A percentile compares a stretch with the other conserved stretches of the same genome.
Evolutionary conservation across 179 eudicot genomes (phyloP).

Genomic region (Silene vulgaris): DNA sequence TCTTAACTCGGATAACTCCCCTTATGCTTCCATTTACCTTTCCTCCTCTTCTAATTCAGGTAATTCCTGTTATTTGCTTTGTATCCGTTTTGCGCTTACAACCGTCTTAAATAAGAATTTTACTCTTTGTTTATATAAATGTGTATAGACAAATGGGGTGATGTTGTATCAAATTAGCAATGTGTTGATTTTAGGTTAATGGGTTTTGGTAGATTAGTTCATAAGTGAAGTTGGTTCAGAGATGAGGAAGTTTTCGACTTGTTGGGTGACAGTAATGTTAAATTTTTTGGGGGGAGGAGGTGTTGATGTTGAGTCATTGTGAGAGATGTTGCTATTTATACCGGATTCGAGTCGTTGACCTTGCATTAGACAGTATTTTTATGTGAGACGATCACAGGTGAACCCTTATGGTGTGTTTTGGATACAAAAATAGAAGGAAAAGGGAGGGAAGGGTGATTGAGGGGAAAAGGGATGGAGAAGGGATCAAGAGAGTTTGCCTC

Average conservation of each 20-base stretch:
- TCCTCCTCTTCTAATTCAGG: conserved; percentile 25
- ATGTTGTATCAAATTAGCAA: too few relatives aligned
- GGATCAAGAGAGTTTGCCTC: too few relatives aligned
- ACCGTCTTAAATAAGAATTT: background rate
- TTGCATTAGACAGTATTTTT: background rate
- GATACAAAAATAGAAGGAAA: background rate
- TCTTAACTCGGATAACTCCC: conserved; percentile 39
- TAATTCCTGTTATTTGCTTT: conserved; percentile 6
- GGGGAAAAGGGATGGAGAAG: too few relatives aligned
- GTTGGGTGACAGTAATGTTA: background rate
- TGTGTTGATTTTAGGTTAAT: background rate
- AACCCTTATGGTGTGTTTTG: background rate
- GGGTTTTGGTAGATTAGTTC: background rate
- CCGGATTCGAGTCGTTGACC: background rate
- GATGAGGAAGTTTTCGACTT: background rate
- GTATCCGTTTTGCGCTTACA: too few relatives aligned
- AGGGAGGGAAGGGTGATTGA: too few relatives aligned
- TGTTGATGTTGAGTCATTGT: background rate
- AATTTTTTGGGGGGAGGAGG: background rate
- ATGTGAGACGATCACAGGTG: background rate
- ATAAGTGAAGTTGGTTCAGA: background rate
- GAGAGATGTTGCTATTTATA: background rate
- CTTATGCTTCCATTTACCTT: conserved; percentile 25
- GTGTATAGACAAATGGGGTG: too few relatives aligned
- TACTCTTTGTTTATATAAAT: background rate